These are phyloP conservation scores for Plectranthus barbatus DNA, from an alignment of 257 asterid species.

Conservation along the genomic window DNA sequence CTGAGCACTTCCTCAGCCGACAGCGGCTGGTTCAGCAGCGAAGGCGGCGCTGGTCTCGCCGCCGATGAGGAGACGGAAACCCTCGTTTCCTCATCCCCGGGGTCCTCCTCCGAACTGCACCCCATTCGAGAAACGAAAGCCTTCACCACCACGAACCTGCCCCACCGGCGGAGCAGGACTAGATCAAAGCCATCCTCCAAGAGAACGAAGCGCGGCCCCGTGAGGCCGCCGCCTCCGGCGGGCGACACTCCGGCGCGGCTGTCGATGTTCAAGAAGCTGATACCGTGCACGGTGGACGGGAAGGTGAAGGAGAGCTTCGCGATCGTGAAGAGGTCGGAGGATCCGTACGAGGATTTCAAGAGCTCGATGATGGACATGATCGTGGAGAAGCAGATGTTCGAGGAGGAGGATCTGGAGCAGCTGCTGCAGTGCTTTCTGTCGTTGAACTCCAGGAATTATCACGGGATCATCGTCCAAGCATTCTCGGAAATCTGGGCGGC, in stretches of 20 bases:
- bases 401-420: constrained; percentile 57
- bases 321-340: constrained; percentile 65
- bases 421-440: constrained; percentile 73
- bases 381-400: constrained; percentile 78
- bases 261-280: constrained; percentile 60
- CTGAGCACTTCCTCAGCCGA: constrained; percentile 54
- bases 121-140: constrained; percentile 11
- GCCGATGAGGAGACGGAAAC: constrained; percentile 25
- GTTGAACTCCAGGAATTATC: constrained; percentile 54
- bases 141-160: background rate
- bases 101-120: constrained; percentile 3
- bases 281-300: constrained; percentile 63
- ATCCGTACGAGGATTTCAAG: constrained; percentile 81
- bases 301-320: constrained; percentile 91
- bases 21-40: constrained; percentile 43
- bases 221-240: constrained; percentile 1
- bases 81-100: constrained; percentile 24
- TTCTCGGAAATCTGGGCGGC: constrained; percentile 64
- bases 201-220: background rate
- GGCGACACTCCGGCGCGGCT: constrained; percentile 62
- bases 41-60: background rate
- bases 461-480: constrained; percentile 53
- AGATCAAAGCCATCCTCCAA: background rate
- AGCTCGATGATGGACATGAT: constrained; percentile 90
- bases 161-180: constrained; percentile 11